These are phyloP conservation scores for Fraxinus baroniana DNA, from an alignment of 305 asterid genomes.

Conservation along the genomic window DNA sequence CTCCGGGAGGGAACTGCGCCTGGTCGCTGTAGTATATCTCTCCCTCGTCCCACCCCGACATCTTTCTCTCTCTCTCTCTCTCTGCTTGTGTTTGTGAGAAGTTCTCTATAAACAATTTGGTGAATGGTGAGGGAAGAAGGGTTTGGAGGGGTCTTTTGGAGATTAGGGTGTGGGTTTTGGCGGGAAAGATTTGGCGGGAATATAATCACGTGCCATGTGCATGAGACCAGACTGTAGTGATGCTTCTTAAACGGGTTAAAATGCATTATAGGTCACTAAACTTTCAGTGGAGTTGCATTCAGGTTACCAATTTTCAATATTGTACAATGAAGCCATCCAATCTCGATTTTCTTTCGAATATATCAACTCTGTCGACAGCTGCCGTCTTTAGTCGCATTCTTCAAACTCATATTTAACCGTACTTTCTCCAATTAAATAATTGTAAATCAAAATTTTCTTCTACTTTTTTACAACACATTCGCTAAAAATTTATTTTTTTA, in stretches of 20 bases:
- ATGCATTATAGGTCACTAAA: background rate
- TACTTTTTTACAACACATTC: too few species aligned
- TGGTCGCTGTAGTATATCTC: constrained; percentile 87
- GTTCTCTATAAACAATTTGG: constrained; percentile 28
- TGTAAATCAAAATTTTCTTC: too few species aligned
- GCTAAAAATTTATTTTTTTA: too few species aligned
- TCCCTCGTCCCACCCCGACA: constrained; percentile 99
- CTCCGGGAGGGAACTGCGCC: constrained; percentile 78
- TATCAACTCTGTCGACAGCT: background rate
- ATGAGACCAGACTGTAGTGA: background rate
- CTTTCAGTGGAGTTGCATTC: background rate
- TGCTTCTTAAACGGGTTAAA: background rate
- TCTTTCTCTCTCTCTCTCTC: background rate
- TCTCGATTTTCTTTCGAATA: background rate
- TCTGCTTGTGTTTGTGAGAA: constrained; percentile 1
- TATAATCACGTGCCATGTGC: constrained; percentile 23
- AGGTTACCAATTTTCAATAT: background rate
- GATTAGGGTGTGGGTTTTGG: constrained; percentile 32
- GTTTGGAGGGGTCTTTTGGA: background rate
- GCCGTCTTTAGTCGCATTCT: background rate
- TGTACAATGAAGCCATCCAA: background rate
- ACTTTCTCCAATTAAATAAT: too few species aligned
- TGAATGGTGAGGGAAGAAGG: constrained; percentile 2
- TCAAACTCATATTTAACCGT: background rate
- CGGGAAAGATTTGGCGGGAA: constrained; percentile 85